Base-by-base conservation (phyloP, 1,284 basidiomycete species). In the Papiliotrema flavescens region DNA sequence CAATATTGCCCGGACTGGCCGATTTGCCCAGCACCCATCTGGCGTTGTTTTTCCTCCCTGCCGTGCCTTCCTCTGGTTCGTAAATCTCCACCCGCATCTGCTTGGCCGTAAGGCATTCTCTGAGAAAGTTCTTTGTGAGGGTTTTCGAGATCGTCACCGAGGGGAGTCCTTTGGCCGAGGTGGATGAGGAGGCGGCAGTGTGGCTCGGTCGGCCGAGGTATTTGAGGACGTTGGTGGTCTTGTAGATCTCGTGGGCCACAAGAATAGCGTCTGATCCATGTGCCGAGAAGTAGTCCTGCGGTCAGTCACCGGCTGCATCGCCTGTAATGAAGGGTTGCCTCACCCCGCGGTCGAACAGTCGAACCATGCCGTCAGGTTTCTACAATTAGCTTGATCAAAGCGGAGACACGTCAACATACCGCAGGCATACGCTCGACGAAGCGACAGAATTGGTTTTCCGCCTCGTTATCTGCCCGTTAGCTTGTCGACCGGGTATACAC, bases 11-110 rank as follows among this genome's bases (percentile, higher is more conserved):
- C 0, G 96, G 96, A 62, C 80, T 56, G 61, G 87, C 90, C 80
- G 90, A 85, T 76, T 92, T 93, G 67, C 85, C 84, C 43, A 96
- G 69, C 28, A 78, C 78, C 91, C 93, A 76, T 84, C 87, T 44
- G 62, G 81, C 73, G 17, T 81, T 83, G 70, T 86, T 88, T 76
- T 87, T 92, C 23, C 63, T 57, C 11, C 84, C 86, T 53, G 43
- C 70, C 57, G 83, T 83, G 0, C 84, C 86, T 6, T 83, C 79
- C 64, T 89, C 88, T 0, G 87, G 84, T 13, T 79, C 81, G 84
- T 87, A 94, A 53, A 98, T 96, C 77, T 98, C 92, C n/a, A 98
- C 84, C 32, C 89, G 84, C 64, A 99, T 84, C 77, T 98, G 95
- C 72, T 86, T 88, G 19, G 84, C 79, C 2, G 95, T 98, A 52